phyloP scores from a whole-genome alignment of 441 rosid species.

The Populus hybrid region DNA sequence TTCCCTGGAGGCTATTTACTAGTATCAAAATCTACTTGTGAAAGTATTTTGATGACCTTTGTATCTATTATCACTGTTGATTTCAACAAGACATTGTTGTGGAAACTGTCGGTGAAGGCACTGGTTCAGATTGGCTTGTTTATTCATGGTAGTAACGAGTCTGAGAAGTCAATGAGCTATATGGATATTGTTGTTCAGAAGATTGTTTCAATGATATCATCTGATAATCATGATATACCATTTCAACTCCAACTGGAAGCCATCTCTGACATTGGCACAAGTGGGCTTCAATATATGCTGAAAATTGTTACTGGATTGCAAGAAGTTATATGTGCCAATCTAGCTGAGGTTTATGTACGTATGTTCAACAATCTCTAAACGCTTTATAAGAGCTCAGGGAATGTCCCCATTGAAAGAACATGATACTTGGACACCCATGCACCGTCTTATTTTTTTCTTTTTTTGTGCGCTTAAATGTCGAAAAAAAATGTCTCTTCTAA shows the following conservation, averaged over 20 bases:
- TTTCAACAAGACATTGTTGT: conserved; percentile 39
- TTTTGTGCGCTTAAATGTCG: background rate
- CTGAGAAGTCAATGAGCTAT: conserved; percentile 56
- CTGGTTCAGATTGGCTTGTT: conserved; percentile 64
- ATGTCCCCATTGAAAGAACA: conserved; percentile 14
- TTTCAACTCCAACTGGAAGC: conserved; percentile 58
- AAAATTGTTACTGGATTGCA: conserved; percentile 59
- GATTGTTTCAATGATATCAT: conserved; percentile 42
- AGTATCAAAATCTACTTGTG: conserved; percentile 54
- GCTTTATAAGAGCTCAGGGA: conserved; percentile 12
- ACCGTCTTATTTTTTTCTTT: background rate
- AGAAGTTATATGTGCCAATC: conserved; percentile 51
- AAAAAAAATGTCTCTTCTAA: conserved; percentile 5
- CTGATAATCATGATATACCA: conserved; percentile 47
- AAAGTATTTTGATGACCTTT: conserved; percentile 54
- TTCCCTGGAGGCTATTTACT: conserved; percentile 46
- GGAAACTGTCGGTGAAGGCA: conserved; percentile 77
- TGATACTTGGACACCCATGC: conserved; percentile 7
- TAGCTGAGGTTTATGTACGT: conserved; percentile 69
- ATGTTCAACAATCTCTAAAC: conserved; percentile 2
- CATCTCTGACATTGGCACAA: conserved; percentile 55
- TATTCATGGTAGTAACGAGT: conserved; percentile 47
- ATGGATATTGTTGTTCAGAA: conserved; percentile 55
- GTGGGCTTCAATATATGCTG: conserved; percentile 54
- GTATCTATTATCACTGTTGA: conserved; percentile 48